phyloP scores from a whole-genome alignment of 768 basidiomycete species.

The Tephrocybe sp. region DNA sequence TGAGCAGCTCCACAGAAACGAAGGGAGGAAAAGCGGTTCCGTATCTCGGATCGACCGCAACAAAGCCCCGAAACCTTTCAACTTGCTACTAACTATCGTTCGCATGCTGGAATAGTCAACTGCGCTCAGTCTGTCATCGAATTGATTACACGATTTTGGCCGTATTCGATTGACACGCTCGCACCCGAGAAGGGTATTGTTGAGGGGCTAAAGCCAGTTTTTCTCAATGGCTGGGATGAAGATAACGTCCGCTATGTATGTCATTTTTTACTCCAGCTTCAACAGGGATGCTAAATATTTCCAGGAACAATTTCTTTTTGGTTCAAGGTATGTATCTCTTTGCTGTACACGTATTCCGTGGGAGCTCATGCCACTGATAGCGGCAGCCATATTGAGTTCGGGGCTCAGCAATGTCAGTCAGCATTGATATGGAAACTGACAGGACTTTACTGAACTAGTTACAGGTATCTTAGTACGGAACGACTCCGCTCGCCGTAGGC shows the following conservation, averaged over 20 bases:
- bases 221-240: slow-evolving; percentile 48
- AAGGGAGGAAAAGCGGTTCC: slow-evolving; percentile 11
- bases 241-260: slow-evolving; percentile 37
- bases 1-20: slow-evolving; percentile 4
- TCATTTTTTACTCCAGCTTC: not conserved
- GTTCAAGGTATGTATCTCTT: slow-evolving; percentile 35
- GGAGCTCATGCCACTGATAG: slow-evolving; percentile 22
- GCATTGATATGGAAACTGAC: not conserved
- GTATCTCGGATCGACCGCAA: not conserved
- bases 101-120: slow-evolving; percentile 71
- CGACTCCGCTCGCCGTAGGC: slow-evolving; percentile 43
- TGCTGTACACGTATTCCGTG: not conserved
- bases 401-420: slow-evolving; percentile 59
- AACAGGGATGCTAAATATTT: not conserved
- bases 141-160: slow-evolving; percentile 62
- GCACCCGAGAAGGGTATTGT: slow-evolving; percentile 53
- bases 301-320: slow-evolving; percentile 58
- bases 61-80: slow-evolving; percentile 42
- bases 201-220: slow-evolving; percentile 54
- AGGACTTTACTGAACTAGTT: not conserved
- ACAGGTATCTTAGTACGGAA: slow-evolving; percentile 71
- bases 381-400: slow-evolving; percentile 52
- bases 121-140: slow-evolving; percentile 65
- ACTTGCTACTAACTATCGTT: slow-evolving; percentile 64
- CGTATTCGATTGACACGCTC: slow-evolving; percentile 59